phyloP scores from a whole-genome alignment of 768 basidiomycete species.

The Leccinum disarticulatum region DNA sequence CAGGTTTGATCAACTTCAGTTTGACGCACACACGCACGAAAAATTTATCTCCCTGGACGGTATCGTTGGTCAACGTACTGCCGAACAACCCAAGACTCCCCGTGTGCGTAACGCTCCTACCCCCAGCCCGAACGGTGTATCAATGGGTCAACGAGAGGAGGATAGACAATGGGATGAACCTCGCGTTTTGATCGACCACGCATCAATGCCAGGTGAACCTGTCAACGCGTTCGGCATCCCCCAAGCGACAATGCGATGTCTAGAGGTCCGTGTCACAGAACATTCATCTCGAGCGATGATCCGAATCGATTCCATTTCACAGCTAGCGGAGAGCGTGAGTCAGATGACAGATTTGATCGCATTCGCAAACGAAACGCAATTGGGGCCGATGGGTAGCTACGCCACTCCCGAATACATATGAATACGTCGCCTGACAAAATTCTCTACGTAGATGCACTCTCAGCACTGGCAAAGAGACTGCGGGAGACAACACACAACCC shows the following conservation, averaged over 20 bases:
- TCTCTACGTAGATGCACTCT: constrained; percentile 44
- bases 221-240: constrained; percentile 89
- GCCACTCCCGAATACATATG: constrained; percentile 25
- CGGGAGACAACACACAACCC: constrained; percentile 30
- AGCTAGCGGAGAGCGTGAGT: constrained; percentile 81
- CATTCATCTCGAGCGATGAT: constrained; percentile 1
- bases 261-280: constrained; percentile 54
- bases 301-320: constrained; percentile 11
- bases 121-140: constrained; percentile 33
- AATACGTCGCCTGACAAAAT: constrained; percentile 22
- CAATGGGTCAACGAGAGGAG: constrained; percentile 41
- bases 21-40: constrained; percentile 71
- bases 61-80: constrained; percentile 50
- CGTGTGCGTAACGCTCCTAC: constrained; percentile 34
- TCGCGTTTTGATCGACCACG: constrained; percentile 55
- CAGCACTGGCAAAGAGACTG: constrained; percentile 39
- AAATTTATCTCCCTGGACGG: constrained; percentile 70
- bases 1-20: constrained; percentile 72
- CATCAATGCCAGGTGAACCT: constrained; percentile 75
- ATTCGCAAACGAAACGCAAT: constrained; percentile 50
- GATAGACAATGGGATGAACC: constrained; percentile 70
- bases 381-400: constrained; percentile 68
- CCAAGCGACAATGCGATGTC: constrained; percentile 85
- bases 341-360: constrained; percentile 78
- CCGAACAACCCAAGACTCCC: constrained; percentile 43